Conservation (phyloP, 2,329 filamentous ascomycete species). For the Cryphonectria radicalis region DNA sequence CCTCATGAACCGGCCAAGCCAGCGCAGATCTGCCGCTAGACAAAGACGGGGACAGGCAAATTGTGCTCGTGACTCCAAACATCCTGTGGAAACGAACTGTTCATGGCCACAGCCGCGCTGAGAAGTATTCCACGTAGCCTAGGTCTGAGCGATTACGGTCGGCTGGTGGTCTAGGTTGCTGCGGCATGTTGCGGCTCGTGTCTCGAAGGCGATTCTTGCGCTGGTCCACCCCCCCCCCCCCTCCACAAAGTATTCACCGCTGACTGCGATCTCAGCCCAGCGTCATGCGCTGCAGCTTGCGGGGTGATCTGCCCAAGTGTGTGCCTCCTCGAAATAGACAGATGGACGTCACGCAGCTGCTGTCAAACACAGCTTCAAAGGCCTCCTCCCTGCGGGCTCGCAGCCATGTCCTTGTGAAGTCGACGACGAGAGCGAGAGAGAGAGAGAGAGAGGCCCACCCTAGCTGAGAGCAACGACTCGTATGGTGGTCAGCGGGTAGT, state of each 20-base stretch:
- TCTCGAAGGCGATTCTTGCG: neutral
- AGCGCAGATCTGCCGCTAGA: neutral
- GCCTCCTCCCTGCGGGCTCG: neutral
- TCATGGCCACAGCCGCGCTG: neutral
- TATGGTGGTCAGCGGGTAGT: neutral
- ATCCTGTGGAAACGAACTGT: neutral
- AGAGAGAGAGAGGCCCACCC: neutral
- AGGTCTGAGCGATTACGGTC: neutral
- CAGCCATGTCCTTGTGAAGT: neutral
- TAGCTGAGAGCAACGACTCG: conserved; percentile 5
- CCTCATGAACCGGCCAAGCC: neutral
- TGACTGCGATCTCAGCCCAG: neutral
- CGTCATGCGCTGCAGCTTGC: neutral
- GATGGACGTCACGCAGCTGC: neutral
- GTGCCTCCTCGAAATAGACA: neutral
- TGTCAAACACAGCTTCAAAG: neutral
- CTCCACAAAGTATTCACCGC: neutral
- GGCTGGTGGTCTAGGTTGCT: neutral
- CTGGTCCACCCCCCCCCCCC: neutral
- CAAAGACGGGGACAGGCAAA: neutral
- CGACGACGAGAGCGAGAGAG: neutral
- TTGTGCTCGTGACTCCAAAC: neutral
- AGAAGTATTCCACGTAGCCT: neutral
- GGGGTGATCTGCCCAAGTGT: neutral
- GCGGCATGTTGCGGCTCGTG: conserved; percentile 1